A percentile compares a stretch with the other conserved stretches of the same genome.
Conservation (phyloP, 805 yeast genomes). For the Nakazawaea holstii region DNA sequence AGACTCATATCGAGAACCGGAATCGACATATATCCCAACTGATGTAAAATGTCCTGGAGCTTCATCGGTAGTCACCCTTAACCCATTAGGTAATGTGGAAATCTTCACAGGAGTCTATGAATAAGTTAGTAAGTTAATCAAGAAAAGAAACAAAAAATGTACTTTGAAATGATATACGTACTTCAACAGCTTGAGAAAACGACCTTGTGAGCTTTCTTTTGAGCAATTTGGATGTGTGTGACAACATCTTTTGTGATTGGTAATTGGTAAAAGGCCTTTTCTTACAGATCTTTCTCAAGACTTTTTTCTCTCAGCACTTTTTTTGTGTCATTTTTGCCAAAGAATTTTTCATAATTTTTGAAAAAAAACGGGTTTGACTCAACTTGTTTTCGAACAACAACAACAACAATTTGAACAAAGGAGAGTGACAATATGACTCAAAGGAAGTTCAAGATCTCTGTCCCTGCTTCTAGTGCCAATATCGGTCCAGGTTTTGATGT, state of each 20-base stretch:
- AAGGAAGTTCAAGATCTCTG: conserved; percentile 58
- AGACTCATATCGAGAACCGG: conserved; percentile 84
- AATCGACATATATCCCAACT: conserved; percentile 81
- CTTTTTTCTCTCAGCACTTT: no score
- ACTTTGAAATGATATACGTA: not conserved
- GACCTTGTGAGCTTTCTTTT: not conserved
- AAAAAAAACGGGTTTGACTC: not conserved
- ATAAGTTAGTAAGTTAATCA: not conserved
- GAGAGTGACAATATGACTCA: not conserved
- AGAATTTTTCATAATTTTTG: no score
- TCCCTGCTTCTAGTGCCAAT: conserved; percentile 97
- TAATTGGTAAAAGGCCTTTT: not conserved
- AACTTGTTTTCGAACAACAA: not conserved
- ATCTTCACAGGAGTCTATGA: conserved; percentile 3
- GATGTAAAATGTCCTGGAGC: conserved; percentile 91
- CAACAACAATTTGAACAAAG: not conserved
- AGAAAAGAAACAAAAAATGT: not conserved
- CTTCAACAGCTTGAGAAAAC: not conserved
- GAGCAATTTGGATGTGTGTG: not conserved
- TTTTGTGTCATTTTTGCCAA: no score
- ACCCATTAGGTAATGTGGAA: conserved; percentile 62
- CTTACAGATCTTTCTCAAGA: not conserved
- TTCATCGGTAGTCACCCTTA: conserved; percentile 77
- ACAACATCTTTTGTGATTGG: not conserved
- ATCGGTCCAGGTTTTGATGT: conserved; percentile 99